Conservation (phyloP, 2,329 filamentous ascomycete genomes). For the Colletotrichum sojae region DNA sequence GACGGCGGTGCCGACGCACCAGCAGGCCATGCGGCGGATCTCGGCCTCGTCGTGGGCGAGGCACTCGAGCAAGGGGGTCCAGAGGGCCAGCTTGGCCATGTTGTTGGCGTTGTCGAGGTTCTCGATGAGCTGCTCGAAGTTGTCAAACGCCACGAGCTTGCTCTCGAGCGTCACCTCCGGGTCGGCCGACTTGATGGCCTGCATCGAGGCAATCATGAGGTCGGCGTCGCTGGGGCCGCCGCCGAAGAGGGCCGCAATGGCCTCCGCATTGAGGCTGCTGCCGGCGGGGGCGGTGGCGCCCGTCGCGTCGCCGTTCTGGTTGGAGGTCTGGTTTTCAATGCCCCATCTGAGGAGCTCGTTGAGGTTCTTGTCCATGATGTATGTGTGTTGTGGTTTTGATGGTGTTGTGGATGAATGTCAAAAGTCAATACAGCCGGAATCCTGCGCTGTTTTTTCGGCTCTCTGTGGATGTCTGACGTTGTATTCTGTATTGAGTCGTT, state of each 20-base stretch:
- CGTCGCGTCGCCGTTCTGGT: constrained; percentile 46
- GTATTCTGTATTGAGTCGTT: not conserved
- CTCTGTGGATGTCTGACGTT: no score
- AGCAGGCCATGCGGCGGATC: constrained; percentile 88
- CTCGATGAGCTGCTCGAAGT: constrained; percentile 94
- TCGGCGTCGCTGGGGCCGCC: constrained; percentile 92
- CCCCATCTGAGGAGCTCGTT: constrained; percentile 88
- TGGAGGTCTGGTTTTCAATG: constrained; percentile 61
- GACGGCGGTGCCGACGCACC: constrained; percentile 94
- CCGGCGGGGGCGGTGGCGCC: constrained; percentile 51
- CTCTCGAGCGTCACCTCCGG: constrained; percentile 78
- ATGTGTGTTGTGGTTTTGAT: not conserved
- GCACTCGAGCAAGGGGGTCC: constrained; percentile 82
- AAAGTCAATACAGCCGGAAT: not conserved
- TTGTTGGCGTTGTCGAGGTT: constrained; percentile 98
- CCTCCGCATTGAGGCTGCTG: constrained; percentile 74
- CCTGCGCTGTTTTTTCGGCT: not conserved
- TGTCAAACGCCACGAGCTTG: constrained; percentile 90
- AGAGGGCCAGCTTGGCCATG: constrained; percentile 82
- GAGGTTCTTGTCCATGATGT: constrained; percentile 66
- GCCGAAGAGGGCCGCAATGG: constrained; percentile 82
- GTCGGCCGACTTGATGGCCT: constrained; percentile 75
- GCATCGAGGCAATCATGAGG: constrained; percentile 89
- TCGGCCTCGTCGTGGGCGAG: constrained; percentile 79
- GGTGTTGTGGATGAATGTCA: not conserved